phyloP scores from a whole-genome alignment of 78 protist genomes.

The Dictyostelium discoideum region DNA sequence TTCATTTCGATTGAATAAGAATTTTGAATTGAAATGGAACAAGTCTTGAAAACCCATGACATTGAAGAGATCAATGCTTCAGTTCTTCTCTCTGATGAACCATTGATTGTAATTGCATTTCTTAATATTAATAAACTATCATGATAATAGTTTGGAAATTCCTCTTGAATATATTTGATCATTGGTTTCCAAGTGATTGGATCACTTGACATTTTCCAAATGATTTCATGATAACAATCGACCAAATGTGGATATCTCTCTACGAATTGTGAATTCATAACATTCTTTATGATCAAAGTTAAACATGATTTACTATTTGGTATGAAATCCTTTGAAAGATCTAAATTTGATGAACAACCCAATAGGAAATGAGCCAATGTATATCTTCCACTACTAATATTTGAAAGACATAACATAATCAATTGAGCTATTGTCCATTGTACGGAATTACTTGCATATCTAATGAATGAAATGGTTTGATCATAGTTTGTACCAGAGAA shows the following conservation, averaged over 20 bases:
- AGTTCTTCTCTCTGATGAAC: neutral
- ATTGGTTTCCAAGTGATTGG: slow-evolving; percentile 52
- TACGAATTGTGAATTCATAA: neutral
- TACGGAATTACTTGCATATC: slow-evolving; percentile 17
- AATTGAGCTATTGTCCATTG: slow-evolving; percentile 61
- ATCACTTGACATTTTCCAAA: slow-evolving; percentile 17
- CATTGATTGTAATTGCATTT: neutral
- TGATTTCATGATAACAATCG: slow-evolving; percentile 62
- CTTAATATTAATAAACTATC: neutral
- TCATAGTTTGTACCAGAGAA: slow-evolving; percentile 15
- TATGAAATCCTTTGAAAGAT: slow-evolving; percentile 20
- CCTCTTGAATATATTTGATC: neutral
- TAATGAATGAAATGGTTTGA: neutral
- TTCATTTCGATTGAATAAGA: slow-evolving; percentile 8
- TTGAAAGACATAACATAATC: slow-evolving; percentile 37
- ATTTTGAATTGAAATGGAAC: slow-evolving; percentile 33
- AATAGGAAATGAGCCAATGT: slow-evolving; percentile 63
- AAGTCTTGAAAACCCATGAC: slow-evolving; percentile 50
- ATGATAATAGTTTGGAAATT: neutral
- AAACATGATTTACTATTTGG: slow-evolving; percentile 32
- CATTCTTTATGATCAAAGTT: slow-evolving; percentile 7
- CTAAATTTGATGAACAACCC: slow-evolving; percentile 40
- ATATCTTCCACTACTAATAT: neutral
- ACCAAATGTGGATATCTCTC: slow-evolving; percentile 36
- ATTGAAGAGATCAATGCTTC: slow-evolving; percentile 28